Evolutionary conservation across 148 eudicot genomes (phyloP), one percentile per base, ranked within the genome.

Genomic region (Tetragonia tetragonoides): DNA sequence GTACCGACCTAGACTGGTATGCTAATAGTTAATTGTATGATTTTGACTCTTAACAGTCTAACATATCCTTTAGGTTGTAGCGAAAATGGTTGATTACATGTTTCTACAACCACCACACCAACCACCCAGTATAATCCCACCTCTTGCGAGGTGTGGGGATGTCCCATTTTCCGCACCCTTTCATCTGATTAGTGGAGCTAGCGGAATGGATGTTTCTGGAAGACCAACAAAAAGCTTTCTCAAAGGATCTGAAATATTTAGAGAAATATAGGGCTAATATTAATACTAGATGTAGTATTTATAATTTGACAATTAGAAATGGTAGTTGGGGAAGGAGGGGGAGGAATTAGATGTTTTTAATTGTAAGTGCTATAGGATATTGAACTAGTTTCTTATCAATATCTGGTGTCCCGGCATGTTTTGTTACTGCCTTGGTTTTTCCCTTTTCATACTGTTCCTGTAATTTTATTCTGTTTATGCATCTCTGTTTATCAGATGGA

Each of bases 1-100:
- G 78, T 93, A 90, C 49, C 99, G 99, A 49, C 91, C 95, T 56
- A 90, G 87, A 85, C 91, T 96, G 92, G 99, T 95, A 89, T 47
- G 94, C 78, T 74, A 54, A 61, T 69, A 60, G n/a, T 2, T 60
- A 3, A 17, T 60, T n/a, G 23, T 60, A 20, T 60, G 11, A 2
- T 60, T 28, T 18, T 53, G 44, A 20, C 75, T 38, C 71, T 42
- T 71, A 34, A 47, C 7, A 74, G 42, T 60, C 16, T 20, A 60
- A 60, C n/a, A 12, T 57, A 57, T 57, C 7, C 61, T 57, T 20
- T 57, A 57, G 21, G 6, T 49, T 49, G 53, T 49, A 2, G 11
- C 10, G 53, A 49, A 49, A 49, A 8, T 10, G 10, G 53, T 49
- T 49, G 49, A 46, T 6, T 49, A 49, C 53, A 49, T 14, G 14